Conservation (phyloP, 2,329 filamentous ascomycete species). For the Thelonectria olida region DNA sequence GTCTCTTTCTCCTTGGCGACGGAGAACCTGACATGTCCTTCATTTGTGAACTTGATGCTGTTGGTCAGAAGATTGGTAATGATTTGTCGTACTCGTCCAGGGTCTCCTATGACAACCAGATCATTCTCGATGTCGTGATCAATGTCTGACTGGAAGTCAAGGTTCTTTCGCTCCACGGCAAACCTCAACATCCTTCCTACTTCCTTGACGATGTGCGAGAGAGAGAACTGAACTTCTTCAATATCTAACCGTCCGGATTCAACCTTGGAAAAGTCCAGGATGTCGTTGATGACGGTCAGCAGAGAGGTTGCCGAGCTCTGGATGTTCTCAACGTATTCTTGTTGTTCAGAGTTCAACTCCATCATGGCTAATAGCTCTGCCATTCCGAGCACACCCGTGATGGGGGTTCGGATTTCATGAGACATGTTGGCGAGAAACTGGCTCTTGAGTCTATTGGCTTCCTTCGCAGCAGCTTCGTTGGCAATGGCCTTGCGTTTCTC, state of each 20-base stretch:
- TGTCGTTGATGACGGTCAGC: conserved; percentile 90
- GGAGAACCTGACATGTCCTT: conserved; percentile 73
- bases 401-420: conserved; percentile 63
- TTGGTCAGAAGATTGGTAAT: conserved; percentile 82
- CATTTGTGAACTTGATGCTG: conserved; percentile 78
- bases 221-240: conserved; percentile 82
- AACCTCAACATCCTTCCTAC: conserved; percentile 90
- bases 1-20: conserved; percentile 72
- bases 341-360: conserved; percentile 73
- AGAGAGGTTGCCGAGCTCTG: conserved; percentile 82
- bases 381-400: conserved; percentile 84
- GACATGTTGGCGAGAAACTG: conserved; percentile 75
- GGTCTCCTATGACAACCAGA: conserved; percentile 86
- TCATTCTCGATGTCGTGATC: conserved; percentile 70
- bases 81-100: conserved; percentile 84
- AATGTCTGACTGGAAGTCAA: conserved; percentile 75
- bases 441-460: conserved; percentile 81
- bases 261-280: conserved; percentile 88
- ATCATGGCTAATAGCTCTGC: conserved; percentile 77
- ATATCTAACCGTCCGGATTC: conserved; percentile 81
- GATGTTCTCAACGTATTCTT: conserved; percentile 80
- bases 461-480: conserved; percentile 81
- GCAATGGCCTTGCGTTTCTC: conserved; percentile 77
- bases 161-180: conserved; percentile 80
- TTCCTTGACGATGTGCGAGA: conserved; percentile 78